Percentiles rank a stretch among this genome's conserved stretches.
phyloP scores from a whole-genome alignment of 1,139 yeast genomes.

The Yarrowia galli region DNA sequence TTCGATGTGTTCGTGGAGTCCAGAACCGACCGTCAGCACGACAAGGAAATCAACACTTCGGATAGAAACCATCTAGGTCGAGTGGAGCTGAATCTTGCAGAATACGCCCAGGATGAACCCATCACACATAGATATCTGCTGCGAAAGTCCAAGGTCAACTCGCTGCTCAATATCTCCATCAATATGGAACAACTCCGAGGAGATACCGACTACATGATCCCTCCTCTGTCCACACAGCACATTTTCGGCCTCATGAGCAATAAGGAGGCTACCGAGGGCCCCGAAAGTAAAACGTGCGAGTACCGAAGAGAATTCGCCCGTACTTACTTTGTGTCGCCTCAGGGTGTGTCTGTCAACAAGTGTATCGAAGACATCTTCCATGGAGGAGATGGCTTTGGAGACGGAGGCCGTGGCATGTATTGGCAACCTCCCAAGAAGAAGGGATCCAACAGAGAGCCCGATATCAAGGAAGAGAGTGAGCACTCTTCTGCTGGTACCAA shows the following conservation, averaged over 20 bases:
- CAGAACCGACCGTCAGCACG: constrained; percentile 48
- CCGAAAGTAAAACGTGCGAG: neutral
- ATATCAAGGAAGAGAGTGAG: constrained; percentile 6
- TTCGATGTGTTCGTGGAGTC: constrained; percentile 53
- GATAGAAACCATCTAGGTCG: constrained; percentile 61
- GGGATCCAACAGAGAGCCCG: neutral
- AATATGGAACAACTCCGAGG: constrained; percentile 59
- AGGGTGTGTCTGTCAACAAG: constrained; percentile 52
- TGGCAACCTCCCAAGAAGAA: constrained; percentile 32
- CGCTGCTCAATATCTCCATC: constrained; percentile 65
- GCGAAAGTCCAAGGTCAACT: constrained; percentile 80
- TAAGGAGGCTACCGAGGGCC: neutral
- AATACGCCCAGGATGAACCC: constrained; percentile 67
- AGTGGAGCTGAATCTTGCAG: constrained; percentile 72
- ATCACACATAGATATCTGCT: constrained; percentile 66
- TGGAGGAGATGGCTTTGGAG: constrained; percentile 68
- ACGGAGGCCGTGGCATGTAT: constrained; percentile 21
- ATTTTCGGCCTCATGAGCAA: constrained; percentile 43
- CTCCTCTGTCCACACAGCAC: constrained; percentile 48
- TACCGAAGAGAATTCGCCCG: constrained; percentile 33
- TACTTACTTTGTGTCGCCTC: constrained; percentile 22
- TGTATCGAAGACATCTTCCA: constrained; percentile 78
- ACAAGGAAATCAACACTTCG: constrained; percentile 24
- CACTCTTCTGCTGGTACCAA: neutral
- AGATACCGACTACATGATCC: constrained; percentile 50